A percentile compares a stretch with the other conserved stretches of the same genome.
Evolutionary conservation across 1,284 basidiomycete genomes (phyloP).

Genomic region (Thelephora terrestris): DNA sequence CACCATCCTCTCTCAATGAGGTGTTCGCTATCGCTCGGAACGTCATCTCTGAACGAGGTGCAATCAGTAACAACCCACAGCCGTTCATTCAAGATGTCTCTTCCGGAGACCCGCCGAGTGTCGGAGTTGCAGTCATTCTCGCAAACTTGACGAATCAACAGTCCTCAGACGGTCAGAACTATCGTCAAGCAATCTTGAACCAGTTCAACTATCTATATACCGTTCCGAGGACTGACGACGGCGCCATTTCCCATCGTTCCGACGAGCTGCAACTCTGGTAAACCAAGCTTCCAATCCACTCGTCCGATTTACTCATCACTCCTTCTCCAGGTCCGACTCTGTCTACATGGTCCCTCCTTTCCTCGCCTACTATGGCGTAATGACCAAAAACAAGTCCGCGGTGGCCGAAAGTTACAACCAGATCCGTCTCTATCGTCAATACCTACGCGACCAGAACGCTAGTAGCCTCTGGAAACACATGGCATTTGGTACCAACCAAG

Average conservation of each 20-base stretch:
- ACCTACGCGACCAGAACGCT: slow-evolving; percentile 39
- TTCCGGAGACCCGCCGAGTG: slow-evolving; percentile 72
- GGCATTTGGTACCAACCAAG: slow-evolving; percentile 39
- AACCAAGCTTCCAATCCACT: slow-evolving; percentile 12
- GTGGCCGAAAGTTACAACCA: slow-evolving; percentile 70
- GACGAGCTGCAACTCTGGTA: slow-evolving; percentile 64
- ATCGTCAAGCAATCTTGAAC: slow-evolving; percentile 53
- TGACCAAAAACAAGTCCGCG: slow-evolving; percentile 57
- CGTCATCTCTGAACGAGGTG: slow-evolving; percentile 38
- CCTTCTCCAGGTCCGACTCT: slow-evolving; percentile 51
- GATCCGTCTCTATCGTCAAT: slow-evolving; percentile 64
- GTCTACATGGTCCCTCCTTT: slow-evolving; percentile 91
- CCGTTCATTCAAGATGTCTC: slow-evolving; percentile 45
- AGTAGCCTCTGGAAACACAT: slow-evolving; percentile 65
- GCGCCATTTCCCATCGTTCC: slow-evolving; percentile 74
- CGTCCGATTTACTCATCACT: not conserved
- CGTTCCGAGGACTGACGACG: slow-evolving; percentile 61
- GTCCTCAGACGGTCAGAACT: slow-evolving; percentile 34
- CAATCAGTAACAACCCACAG: slow-evolving; percentile 31
- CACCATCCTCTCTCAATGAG: slow-evolving; percentile 33
- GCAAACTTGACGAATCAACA: slow-evolving; percentile 60
- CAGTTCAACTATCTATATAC: slow-evolving; percentile 63
- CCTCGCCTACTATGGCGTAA: slow-evolving; percentile 79
- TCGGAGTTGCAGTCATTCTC: slow-evolving; percentile 72
- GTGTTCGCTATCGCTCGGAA: slow-evolving; percentile 49